Evolutionary conservation across 371 early-diverging fungal species (phyloP).

Genomic region (Haplosporangium sp.): DNA sequence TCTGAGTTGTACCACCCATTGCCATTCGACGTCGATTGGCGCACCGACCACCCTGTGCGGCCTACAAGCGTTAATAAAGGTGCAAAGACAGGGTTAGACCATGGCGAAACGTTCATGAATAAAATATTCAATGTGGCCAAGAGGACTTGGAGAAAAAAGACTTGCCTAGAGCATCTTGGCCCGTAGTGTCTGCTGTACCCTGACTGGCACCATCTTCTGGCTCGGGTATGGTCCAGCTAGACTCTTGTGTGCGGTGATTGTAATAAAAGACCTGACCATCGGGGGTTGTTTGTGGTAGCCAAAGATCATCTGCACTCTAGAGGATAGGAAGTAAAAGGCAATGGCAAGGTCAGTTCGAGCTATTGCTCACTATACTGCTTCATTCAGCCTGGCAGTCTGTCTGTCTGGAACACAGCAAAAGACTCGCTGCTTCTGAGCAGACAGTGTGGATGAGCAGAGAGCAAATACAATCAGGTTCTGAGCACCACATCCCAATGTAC

Average conservation of each 20-base stretch:
- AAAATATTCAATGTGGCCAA: not conserved
- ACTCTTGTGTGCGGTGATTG: slow-evolving; percentile 68
- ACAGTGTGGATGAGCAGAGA: not conserved
- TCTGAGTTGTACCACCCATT: slow-evolving; percentile 55
- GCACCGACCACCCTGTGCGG: slow-evolving; percentile 49
- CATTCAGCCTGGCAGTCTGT: not conserved
- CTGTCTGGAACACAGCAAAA: not conserved
- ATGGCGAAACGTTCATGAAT: not conserved
- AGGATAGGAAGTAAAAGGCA: not conserved
- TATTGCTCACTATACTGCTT: too few relatives aligned
- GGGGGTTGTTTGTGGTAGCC: slow-evolving; percentile 60
- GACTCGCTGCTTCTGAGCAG: too few relatives aligned
- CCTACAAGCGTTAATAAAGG: slow-evolving; percentile 2
- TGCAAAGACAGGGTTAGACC: not conserved
- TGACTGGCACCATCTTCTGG: slow-evolving; percentile 48
- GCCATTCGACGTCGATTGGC: slow-evolving; percentile 50
- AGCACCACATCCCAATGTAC: too few relatives aligned
- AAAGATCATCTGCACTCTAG: slow-evolving; percentile 52
- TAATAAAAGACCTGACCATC: slow-evolving; percentile 71
- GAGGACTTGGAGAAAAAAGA: not conserved
- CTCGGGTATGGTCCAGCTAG: slow-evolving; percentile 62
- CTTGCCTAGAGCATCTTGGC: slow-evolving; percentile 42
- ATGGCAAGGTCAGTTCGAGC: too few relatives aligned
- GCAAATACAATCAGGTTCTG: not conserved
- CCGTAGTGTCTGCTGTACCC: slow-evolving; percentile 29